Conservation (phyloP, 306 rosid species). For the Gleditsia sinensis region DNA sequence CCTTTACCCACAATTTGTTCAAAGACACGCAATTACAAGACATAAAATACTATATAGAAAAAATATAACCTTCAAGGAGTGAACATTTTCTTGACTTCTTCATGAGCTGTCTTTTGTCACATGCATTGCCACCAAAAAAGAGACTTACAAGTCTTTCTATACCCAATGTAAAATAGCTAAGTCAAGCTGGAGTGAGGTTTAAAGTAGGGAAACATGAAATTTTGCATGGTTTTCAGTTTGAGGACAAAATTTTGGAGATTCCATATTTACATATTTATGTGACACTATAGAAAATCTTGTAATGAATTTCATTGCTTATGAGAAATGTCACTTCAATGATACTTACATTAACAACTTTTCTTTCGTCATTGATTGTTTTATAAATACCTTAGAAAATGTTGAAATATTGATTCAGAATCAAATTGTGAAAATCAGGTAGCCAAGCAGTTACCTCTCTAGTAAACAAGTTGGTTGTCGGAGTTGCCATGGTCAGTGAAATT, state of each 20-base stretch:
- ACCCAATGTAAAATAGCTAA: conserved; percentile 31
- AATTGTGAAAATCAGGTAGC: conserved; percentile 30
- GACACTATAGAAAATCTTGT: not conserved
- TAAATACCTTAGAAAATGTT: conserved; percentile 22
- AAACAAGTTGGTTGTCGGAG: conserved; percentile 5
- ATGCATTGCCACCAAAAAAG: not conserved
- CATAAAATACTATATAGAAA: not conserved
- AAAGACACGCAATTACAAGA: not conserved
- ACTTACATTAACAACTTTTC: not conserved
- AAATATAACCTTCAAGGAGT: not conserved
- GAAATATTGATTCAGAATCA: conserved; percentile 33
- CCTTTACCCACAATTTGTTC: not conserved
- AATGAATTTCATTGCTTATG: conserved; percentile 36
- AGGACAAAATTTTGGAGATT: conserved; percentile 32
- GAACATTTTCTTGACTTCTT: conserved; percentile 38
- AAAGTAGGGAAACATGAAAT: not conserved
- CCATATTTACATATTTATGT: not conserved
- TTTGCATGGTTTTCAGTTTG: conserved; percentile 9
- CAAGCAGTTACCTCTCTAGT: not conserved
- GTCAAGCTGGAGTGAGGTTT: conserved; percentile 37
- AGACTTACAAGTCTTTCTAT: not conserved
- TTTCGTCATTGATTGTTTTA: conserved; percentile 17
- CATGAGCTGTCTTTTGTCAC: not conserved
- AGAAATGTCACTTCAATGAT: conserved; percentile 21
- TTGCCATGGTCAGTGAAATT: not conserved